Conservation (phyloP, 495 filamentous ascomycete species). For the Aspergillus ostianus region DNA sequence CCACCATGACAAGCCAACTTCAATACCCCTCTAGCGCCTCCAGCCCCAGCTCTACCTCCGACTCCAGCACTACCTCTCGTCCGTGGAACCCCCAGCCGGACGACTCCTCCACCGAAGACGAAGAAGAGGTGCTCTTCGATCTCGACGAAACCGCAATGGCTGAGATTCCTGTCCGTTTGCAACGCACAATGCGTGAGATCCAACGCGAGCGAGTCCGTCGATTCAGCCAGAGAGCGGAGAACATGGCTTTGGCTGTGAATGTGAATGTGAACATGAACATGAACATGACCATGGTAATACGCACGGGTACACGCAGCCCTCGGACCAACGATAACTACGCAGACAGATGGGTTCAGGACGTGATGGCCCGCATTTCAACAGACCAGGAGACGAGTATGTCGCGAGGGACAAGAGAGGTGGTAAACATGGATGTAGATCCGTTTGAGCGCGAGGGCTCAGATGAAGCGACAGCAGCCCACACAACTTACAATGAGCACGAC, state of each 20-base stretch:
- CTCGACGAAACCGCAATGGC: slow-evolving; percentile 25
- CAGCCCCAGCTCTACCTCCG: no score
- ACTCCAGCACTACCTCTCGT: not conserved
- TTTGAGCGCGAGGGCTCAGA: no score
- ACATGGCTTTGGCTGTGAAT: not conserved
- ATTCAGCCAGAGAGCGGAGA: not conserved
- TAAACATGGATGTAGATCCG: no score
- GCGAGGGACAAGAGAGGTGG: not conserved
- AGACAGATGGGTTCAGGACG: not conserved
- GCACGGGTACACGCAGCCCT: not conserved
- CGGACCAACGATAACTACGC: not conserved
- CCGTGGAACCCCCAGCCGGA: not conserved
- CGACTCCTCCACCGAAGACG: slow-evolving; percentile 15
- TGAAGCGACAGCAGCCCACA: no score
- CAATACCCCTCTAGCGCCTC: not conserved
- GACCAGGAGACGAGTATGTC: not conserved
- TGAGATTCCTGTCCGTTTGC: slow-evolving; percentile 22
- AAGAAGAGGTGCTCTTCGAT: slow-evolving; percentile 27
- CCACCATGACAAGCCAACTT: not conserved
- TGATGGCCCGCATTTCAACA: not conserved
- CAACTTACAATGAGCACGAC: no score
- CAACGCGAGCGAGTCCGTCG: slow-evolving; percentile 23
- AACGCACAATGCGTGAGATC: slow-evolving; percentile 26
- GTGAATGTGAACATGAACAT: not conserved
- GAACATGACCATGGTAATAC: not conserved